Conservation (phyloP, 257 asterid genomes). For the Solanum tacnaense region DNA sequence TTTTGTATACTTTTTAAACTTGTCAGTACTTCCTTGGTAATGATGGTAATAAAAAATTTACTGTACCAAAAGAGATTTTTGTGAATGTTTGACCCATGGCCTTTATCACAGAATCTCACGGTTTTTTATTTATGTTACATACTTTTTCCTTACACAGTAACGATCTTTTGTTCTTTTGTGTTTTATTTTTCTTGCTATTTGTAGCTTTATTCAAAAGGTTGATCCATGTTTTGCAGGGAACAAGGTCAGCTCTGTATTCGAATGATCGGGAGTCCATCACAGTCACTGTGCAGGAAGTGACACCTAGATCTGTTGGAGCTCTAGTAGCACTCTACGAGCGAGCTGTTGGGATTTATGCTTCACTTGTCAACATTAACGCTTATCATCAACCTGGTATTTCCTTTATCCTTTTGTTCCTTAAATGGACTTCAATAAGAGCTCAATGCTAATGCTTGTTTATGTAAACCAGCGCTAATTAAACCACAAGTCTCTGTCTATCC, state of each 20-base stretch:
- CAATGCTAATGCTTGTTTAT: not conserved
- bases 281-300: conserved; percentile 95
- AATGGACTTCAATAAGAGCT: not conserved
- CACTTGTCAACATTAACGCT: conserved; percentile 88
- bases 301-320: conserved; percentile 97
- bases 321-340: conserved; percentile 90
- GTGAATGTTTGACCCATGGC: not conserved
- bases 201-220: not conserved
- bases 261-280: conserved; percentile 89
- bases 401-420: not conserved
- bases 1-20: not conserved
- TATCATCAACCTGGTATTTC: conserved; percentile 95
- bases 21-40: not conserved
- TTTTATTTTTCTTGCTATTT: not conserved
- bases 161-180: not conserved
- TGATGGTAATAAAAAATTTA: not conserved
- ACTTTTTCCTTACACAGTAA: not conserved
- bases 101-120: not conserved
- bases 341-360: conserved; percentile 95
- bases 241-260: conserved; percentile 86
- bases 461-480: not conserved
- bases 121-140: not conserved
- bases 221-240: conserved; percentile 47
- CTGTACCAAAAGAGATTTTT: not conserved
- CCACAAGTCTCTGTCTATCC: not conserved